Evolutionary conservation across 805 yeast genomes (phyloP).

Genomic region (Candida manassasensis): DNA sequence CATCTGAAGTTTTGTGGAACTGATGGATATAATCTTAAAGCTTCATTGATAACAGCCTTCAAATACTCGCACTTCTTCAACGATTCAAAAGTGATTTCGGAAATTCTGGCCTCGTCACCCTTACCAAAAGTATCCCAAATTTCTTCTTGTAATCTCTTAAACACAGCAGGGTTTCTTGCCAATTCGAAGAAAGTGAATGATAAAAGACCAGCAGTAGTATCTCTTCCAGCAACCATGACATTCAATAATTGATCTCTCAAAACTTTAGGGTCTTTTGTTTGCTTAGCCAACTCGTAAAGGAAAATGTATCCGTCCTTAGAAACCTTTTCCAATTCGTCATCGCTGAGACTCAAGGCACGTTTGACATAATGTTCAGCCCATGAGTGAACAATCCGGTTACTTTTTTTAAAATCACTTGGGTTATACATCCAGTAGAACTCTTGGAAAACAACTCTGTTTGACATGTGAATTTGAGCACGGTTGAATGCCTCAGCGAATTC

Average conservation of each 20-base stretch:
- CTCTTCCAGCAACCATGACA: slow-evolving; percentile 51
- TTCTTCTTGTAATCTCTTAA: slow-evolving; percentile 33
- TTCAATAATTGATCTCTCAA: slow-evolving; percentile 49
- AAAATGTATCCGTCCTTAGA: slow-evolving; percentile 41
- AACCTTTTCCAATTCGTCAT: slow-evolving; percentile 24
- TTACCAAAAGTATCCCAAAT: slow-evolving; percentile 29
- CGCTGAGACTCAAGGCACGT: slow-evolving; percentile 28
- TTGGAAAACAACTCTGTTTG: slow-evolving; percentile 23
- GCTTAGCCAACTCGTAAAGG: slow-evolving; percentile 44
- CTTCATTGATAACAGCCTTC: slow-evolving; percentile 44
- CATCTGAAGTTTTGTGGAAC: slow-evolving; percentile 47
- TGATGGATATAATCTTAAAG: slow-evolving; percentile 46
- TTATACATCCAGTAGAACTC: slow-evolving; percentile 23
- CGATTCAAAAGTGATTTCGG: slow-evolving; percentile 42
- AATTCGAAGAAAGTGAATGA: slow-evolving; percentile 43
- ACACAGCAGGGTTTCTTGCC: slow-evolving; percentile 38
- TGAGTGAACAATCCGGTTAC: slow-evolving; percentile 24
- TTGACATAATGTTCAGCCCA: slow-evolving; percentile 36
- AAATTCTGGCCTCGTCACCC: slow-evolving; percentile 28
- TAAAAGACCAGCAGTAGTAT: slow-evolving; percentile 50
- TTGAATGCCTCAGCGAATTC: slow-evolving; percentile 34
- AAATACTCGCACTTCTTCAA: slow-evolving; percentile 46
- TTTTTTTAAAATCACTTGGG: slow-evolving; percentile 16
- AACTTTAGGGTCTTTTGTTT: slow-evolving; percentile 42
- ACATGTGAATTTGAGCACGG: slow-evolving; percentile 25